phyloP scores from a whole-genome alignment of 2,329 filamentous ascomycete genomes.

The Verruconis gallopava region DNA sequence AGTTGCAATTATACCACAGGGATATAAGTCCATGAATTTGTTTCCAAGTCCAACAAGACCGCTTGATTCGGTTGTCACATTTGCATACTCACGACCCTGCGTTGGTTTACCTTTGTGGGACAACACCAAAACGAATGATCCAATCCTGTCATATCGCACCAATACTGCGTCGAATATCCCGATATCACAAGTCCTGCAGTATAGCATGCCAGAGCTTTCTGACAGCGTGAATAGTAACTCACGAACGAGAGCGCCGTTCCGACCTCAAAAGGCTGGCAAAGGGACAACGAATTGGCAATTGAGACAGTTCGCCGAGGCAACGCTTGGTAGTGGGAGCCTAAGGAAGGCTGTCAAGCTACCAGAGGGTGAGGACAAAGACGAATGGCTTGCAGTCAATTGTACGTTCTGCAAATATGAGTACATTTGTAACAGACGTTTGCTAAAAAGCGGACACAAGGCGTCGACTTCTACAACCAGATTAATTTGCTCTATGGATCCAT shows the following conservation, averaged over 20 bases:
- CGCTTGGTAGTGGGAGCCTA: conserved; percentile 84
- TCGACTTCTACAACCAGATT: conserved; percentile 99
- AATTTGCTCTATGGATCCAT: conserved; percentile 98
- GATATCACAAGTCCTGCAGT: conserved; percentile 6
- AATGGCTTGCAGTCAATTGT: conserved; percentile 98
- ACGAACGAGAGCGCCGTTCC: conserved; percentile 81
- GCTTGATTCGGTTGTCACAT: conserved; percentile 31
- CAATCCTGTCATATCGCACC: conserved; percentile 1
- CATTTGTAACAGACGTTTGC: conserved; percentile 12
- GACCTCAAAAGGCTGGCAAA: conserved; percentile 63
- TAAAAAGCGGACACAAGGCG: conserved; percentile 48
- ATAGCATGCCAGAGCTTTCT: conserved; percentile 2
- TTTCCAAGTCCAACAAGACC: conserved; percentile 22
- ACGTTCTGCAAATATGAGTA: conserved; percentile 19
- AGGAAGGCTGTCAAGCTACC: conserved; percentile 94
- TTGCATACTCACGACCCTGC: conserved; percentile 31
- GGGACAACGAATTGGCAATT: conserved; percentile 87
- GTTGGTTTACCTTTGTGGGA: conserved; percentile 10
- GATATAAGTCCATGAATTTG: conserved; percentile 16
- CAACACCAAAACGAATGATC: conserved; percentile 1
- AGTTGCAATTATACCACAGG: too few species aligned
- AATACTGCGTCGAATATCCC: not conserved
- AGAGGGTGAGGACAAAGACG: conserved; percentile 93
- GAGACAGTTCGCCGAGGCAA: conserved; percentile 95
- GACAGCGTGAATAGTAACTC: conserved; percentile 45